phyloP scores from a whole-genome alignment of 2,329 filamentous ascomycete genomes.

The Colletotrichum sp. region DNA sequence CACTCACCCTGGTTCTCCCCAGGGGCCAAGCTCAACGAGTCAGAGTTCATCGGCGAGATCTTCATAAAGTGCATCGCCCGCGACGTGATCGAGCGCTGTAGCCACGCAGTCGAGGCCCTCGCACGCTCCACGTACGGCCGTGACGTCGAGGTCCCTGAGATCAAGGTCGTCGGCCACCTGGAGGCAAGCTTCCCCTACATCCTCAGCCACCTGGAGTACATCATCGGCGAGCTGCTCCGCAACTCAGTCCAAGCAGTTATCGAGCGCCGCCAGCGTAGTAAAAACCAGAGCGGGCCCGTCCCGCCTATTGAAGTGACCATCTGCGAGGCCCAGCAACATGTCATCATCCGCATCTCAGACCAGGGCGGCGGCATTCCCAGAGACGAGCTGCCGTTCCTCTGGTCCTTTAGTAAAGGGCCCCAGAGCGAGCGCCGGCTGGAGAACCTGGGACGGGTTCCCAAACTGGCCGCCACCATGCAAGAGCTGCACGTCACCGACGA shows the following conservation, averaged over 20 bases:
- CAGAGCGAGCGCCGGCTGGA: slow-evolving; percentile 77
- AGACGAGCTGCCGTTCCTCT: slow-evolving; percentile 86
- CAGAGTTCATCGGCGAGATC: slow-evolving; percentile 94
- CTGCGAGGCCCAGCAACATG: slow-evolving; percentile 91
- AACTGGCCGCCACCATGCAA: slow-evolving; percentile 92
- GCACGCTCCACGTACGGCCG: slow-evolving; percentile 77
- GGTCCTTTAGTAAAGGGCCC: slow-evolving; percentile 96
- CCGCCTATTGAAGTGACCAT: slow-evolving; percentile 93
- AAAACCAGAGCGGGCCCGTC: slow-evolving; percentile 28
- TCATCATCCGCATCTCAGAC: slow-evolving; percentile 95
- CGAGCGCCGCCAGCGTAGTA: slow-evolving; percentile 65
- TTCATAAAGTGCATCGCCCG: slow-evolving; percentile 91
- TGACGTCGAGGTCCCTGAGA: slow-evolving; percentile 75
- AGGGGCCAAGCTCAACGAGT: slow-evolving; percentile 71
- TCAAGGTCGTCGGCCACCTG: slow-evolving; percentile 83
- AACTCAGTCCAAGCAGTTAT: slow-evolving; percentile 95
- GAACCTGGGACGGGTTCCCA: slow-evolving; percentile 86
- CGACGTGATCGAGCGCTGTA: slow-evolving; percentile 87
- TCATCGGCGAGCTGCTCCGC: slow-evolving; percentile 90
- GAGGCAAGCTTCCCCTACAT: slow-evolving; percentile 96
- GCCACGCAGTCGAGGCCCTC: slow-evolving; percentile 75
- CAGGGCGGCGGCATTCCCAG: slow-evolving; percentile 90
- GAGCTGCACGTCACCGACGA: slow-evolving; percentile 68
- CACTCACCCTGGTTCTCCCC: slow-evolving; percentile 90
- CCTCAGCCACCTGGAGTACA: slow-evolving; percentile 94